These are phyloP conservation scores for Herpetomonas samuelpessoai DNA, from an alignment of 208 protist species.

Conservation along the genomic window DNA sequence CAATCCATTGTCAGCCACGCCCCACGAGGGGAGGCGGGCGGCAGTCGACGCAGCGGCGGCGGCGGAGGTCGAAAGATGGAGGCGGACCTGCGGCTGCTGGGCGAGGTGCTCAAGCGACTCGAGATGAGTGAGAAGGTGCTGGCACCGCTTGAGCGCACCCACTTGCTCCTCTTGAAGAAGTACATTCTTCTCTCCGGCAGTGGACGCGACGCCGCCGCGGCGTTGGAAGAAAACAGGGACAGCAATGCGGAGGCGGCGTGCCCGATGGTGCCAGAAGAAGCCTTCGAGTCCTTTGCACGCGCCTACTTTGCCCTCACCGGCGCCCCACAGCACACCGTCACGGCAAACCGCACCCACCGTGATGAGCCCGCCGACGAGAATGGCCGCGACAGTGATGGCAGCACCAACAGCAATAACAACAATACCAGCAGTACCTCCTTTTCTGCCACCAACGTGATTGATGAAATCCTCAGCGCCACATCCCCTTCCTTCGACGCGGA, in stretches of 20 bases:
- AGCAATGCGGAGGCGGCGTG: neutral
- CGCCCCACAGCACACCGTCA: neutral
- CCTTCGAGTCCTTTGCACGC: neutral
- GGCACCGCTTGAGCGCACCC: neutral
- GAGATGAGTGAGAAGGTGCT: neutral
- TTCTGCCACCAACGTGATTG: neutral
- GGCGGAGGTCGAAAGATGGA: neutral
- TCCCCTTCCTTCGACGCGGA: too few species aligned
- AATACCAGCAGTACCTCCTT: neutral
- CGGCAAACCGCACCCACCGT: neutral
- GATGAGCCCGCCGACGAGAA: too few species aligned
- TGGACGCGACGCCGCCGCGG: too few species aligned
- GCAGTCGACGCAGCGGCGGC: too few species aligned
- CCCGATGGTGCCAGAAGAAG: neutral
- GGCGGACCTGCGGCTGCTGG: neutral
- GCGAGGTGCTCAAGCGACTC: neutral
- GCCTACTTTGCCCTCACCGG: neutral
- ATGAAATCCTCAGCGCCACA: neutral
- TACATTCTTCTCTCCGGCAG: constrained; percentile 1
- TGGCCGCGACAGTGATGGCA: too few species aligned
- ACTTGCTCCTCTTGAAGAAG: neutral
- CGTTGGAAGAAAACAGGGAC: too few species aligned
- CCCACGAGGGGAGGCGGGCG: too few species aligned
- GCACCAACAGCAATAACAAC: neutral
- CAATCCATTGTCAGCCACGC: too few species aligned